Evolutionary conservation across 1,139 yeast genomes (phyloP), one percentile per base, ranked within the genome.

Genomic region (Hyphopichia wangnamkhiaoensis): DNA sequence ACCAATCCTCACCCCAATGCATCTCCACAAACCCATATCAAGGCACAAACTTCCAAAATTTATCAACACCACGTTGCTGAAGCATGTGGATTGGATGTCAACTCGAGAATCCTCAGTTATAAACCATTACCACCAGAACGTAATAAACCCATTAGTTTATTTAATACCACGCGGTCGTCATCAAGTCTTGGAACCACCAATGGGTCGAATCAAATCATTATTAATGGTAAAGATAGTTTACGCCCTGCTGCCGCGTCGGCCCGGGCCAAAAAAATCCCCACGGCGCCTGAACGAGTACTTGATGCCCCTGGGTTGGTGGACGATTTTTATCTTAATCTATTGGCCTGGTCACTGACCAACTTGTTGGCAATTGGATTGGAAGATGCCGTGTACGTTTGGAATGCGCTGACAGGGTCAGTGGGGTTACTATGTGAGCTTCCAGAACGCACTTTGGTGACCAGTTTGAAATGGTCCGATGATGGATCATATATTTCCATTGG

Each of bases 221-320:
- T n/a, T 18, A n/a, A 19, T 18, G 33, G 33, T 5, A 30, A 19
- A 12, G 16, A 17, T 5, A 16, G 52, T 66, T 30, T 35, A 20
- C 69, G 75, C 40, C 80, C 82, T 0, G 72, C 79, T 1, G 59
- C 63, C 10, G 80, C 78, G 3, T 65, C 70, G 38, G 82, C 83
- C 1, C 68, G 82, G 44, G 72, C 78, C 34, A 72, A 95, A 49
- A 85, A 84, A 52, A 78, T 93, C 33, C 90, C 95, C 12, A 80
- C 89, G 0, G 89, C 90, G 13, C 98, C 98, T 1, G 96, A 89
- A 51, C 76, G 96, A 49, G 96, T 93, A 1, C 72, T 93, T 35
- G 99, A 93, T 65, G 98, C 98, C 0, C 99, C 98, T 0, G 97
- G 96, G 0, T 74, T 91, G 41, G 78, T 85, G 27, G 97, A 93